These are phyloP conservation scores for Lagenaria siceraria DNA, from an alignment of 306 rosid genomes.

Conservation along the genomic window DNA sequence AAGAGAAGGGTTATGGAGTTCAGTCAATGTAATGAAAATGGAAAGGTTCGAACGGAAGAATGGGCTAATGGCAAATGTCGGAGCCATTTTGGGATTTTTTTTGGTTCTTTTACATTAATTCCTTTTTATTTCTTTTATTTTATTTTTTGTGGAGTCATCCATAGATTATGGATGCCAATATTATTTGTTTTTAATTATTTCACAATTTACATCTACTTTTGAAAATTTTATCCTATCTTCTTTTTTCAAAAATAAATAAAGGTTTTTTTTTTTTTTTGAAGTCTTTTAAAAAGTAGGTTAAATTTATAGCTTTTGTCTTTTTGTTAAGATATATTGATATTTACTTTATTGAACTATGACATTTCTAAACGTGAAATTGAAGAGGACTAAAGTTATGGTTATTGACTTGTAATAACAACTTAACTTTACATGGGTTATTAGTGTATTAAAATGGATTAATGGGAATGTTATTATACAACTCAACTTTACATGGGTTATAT, in stretches of 20 bases:
- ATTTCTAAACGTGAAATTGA: too few species aligned
- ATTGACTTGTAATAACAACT: too few species aligned
- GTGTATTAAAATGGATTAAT: too few species aligned
- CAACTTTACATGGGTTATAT: too few species aligned
- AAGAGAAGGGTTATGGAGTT: neutral
- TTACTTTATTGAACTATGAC: too few species aligned
- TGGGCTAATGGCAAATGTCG: conserved; percentile 6
- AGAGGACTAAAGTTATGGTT: too few species aligned
- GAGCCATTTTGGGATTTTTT: conserved; percentile 4
- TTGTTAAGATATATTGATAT: too few species aligned
- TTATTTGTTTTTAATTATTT: too few species aligned
- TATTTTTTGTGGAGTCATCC: neutral
- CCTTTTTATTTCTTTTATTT: neutral
- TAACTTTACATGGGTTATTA: too few species aligned
- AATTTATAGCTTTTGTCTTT: neutral
- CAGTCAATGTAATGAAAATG: conserved; percentile 1
- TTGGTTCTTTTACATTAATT: neutral
- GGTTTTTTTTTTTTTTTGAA: neutral
- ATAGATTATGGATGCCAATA: neutral
- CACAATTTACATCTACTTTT: neutral
- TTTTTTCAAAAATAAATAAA: neutral
- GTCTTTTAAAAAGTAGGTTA: neutral
- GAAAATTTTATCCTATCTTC: neutral
- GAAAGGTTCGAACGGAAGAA: conserved; percentile 4
- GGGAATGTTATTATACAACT: too few species aligned